Base-by-base conservation (phyloP, 164 flowering plant genomes). In the Echeveria elegans region DNA sequence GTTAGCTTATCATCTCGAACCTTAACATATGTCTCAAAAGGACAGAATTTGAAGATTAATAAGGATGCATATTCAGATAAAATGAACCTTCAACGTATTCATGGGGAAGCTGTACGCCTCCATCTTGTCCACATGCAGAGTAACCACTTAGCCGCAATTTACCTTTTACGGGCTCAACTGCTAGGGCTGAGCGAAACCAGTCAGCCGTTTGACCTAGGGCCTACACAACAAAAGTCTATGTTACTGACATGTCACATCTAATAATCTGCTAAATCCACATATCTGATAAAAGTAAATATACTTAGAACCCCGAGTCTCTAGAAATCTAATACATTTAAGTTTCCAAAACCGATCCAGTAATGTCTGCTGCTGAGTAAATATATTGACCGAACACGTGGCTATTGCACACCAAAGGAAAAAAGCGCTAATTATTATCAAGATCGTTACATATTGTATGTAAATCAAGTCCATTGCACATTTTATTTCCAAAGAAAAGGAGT, bases 111-210 rank as follows among this genome's bases (percentile, higher is more conserved):
- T 91, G 99, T 15, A 95, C 99, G 48, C 99, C 99, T 31, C 99
- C 99, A 82, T 95, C 99, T 77, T 95, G 99, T 63, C 99, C 99
- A 73, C 99, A 95, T 5, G 99, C 97, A 74, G 99, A 95, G 76
- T 95, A 95, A 63, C 99, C 99, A 85, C 99, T 95, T 65, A 95
- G 75, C 41, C 92, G 82, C 78, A 95, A 76, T 73, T 87, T 89
- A 70, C 99, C 99, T 71, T 81, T 89, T 15, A 95, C 99, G 68
- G 96, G 97, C 71, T 95, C 99, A 71, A 95, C 97, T 68, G 97
- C 85, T 70, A 95, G 81, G 72, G 99, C 96, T 77, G 88, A 81
- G 74, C 74, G 83, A 69, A 95, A 95, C 99, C 99, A 95, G 65
- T 88, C 89, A 18, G 94, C 97, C 65, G 97, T 89, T 81, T 87